A percentile compares a stretch with the other conserved stretches of the same genome.
These are phyloP conservation scores for Pugionium dolabratum DNA, from an alignment of 345 rosid species.

Conservation along the genomic window DNA sequence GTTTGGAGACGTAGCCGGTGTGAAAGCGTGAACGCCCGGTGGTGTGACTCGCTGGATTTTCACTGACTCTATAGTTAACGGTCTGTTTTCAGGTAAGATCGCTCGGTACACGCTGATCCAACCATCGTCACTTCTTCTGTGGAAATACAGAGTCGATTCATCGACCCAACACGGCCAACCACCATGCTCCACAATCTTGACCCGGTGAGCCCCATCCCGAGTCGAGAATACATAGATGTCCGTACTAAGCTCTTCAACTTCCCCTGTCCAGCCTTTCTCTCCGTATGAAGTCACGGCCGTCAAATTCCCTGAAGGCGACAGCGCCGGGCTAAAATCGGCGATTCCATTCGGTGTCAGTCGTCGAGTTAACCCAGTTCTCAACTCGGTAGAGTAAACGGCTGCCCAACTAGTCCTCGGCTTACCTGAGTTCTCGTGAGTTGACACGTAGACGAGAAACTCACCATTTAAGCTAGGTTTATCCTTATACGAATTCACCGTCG, in stretches of 20 bases:
- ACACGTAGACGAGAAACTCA: slow-evolving; percentile 62
- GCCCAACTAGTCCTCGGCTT: slow-evolving; percentile 75
- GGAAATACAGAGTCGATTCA: slow-evolving; percentile 71
- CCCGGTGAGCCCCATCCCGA: slow-evolving; percentile 68
- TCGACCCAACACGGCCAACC: slow-evolving; percentile 96
- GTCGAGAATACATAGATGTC: slow-evolving; percentile 75
- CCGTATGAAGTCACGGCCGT: slow-evolving; percentile 86
- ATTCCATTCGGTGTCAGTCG: slow-evolving; percentile 64
- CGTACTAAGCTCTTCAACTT: slow-evolving; percentile 69
- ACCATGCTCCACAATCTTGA: slow-evolving; percentile 76
- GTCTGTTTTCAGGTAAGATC: slow-evolving; percentile 41
- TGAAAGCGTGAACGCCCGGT: slow-evolving; percentile 78
- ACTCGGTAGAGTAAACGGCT: slow-evolving; percentile 71
- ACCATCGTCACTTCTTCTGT: slow-evolving; percentile 59
- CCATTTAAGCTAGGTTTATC: slow-evolving; percentile 69
- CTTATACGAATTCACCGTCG: slow-evolving; percentile 57
- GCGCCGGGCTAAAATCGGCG: slow-evolving; percentile 81
- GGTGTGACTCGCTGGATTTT: slow-evolving; percentile 67
- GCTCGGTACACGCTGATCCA: slow-evolving; percentile 86
- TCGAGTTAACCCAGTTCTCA: slow-evolving; percentile 59
- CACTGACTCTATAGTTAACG: slow-evolving; percentile 48
- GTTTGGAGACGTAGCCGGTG: slow-evolving; percentile 85
- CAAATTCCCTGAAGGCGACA: slow-evolving; percentile 73
- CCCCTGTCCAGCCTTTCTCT: slow-evolving; percentile 68
- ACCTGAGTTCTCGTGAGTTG: slow-evolving; percentile 73